These are phyloP conservation scores for Agrocybe praecox DNA, from an alignment of 768 basidiomycete genomes.

Conservation along the genomic window DNA sequence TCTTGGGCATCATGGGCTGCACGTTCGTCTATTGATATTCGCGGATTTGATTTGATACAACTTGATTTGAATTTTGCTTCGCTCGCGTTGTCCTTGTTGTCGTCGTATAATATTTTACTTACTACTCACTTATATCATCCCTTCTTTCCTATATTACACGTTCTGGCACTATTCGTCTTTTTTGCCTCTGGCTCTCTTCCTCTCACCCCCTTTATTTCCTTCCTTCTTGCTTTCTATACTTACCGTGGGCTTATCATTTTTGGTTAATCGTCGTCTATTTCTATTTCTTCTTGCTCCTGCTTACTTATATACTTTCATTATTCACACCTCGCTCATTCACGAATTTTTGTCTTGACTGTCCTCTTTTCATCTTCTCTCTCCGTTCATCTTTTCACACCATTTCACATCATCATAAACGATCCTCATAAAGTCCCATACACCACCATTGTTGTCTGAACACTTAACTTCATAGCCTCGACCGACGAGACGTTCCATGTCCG, in stretches of 20 bases:
- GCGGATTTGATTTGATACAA: no score
- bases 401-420: no score
- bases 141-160: background rate
- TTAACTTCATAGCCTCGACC: no score
- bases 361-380: background rate
- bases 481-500: no score
- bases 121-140: background rate
- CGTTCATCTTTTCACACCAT: background rate
- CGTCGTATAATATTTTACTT: background rate
- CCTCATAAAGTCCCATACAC: no score
- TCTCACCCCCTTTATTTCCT: background rate
- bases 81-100: background rate
- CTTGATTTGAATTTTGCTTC: no score
- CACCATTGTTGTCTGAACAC: no score
- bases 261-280: background rate
- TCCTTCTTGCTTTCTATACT: constrained; percentile 1
- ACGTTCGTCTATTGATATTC: no score
- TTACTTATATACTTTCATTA: constrained; percentile 3
- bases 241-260: background rate
- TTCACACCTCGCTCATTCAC: no score
- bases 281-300: background rate
- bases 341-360: no score
- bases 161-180: background rate
- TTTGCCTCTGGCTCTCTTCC: no score
- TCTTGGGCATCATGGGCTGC: constrained; percentile 2